Evolutionary conservation across 2,329 filamentous ascomycete species (phyloP).

Genomic region (Decorospora gaudefroyi): DNA sequence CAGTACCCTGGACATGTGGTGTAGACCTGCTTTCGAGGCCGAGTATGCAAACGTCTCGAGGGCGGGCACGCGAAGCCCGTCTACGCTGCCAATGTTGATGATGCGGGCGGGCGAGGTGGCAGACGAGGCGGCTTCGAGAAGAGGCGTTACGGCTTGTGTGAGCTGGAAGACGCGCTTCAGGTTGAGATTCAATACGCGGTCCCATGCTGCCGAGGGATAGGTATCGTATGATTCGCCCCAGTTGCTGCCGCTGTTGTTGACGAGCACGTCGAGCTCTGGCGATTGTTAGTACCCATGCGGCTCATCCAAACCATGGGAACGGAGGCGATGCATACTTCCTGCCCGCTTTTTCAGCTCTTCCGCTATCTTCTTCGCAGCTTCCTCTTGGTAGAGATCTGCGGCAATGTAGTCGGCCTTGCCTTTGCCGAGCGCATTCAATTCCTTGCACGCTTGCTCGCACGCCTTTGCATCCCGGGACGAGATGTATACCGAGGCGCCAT

Average conservation of each 20-base stretch:
- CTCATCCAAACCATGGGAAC: neutral
- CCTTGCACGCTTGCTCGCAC: conserved; percentile 63
- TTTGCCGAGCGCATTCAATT: conserved; percentile 59
- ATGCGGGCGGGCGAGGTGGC: conserved; percentile 58
- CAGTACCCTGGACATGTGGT: conserved; percentile 67
- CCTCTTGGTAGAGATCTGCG: conserved; percentile 66
- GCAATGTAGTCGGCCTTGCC: conserved; percentile 64
- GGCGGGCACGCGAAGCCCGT: conserved; percentile 63
- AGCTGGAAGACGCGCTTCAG: conserved; percentile 69
- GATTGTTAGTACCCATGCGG: neutral
- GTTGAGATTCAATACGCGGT: conserved; percentile 62
- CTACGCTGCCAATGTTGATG: conserved; percentile 68
- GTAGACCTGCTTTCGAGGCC: conserved; percentile 65
- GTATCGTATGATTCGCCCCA: conserved; percentile 65
- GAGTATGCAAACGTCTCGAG: conserved; percentile 65
- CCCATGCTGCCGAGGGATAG: conserved; percentile 60
- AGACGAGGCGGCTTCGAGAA: conserved; percentile 60
- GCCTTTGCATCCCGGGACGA: conserved; percentile 66
- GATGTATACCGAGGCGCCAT: conserved; percentile 71
- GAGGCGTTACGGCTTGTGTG: conserved; percentile 65
- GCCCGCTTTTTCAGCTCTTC: conserved; percentile 61
- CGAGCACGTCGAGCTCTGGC: conserved; percentile 61
- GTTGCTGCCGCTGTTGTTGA: conserved; percentile 69
- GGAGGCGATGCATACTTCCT: conserved; percentile 40
- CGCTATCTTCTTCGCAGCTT: conserved; percentile 62